These are phyloP conservation scores for Lactarius quietus DNA, from an alignment of 768 basidiomycete species.

Conservation along the genomic window DNA sequence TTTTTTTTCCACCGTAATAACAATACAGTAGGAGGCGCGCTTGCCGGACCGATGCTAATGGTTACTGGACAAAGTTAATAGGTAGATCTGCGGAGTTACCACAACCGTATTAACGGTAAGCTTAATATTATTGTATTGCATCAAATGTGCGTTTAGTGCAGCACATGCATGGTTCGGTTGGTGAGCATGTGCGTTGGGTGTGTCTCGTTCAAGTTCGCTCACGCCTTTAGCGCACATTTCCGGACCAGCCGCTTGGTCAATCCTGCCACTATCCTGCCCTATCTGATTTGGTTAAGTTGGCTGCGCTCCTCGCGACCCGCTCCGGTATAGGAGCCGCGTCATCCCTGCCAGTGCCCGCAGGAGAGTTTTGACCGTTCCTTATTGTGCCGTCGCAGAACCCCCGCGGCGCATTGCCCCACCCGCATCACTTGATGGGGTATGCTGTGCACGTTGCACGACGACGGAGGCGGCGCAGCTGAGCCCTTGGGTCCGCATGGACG, in stretches of 20 bases:
- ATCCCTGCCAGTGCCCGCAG: not conserved
- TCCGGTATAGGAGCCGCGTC: not conserved
- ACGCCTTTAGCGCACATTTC: not conserved
- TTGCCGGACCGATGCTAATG: not conserved
- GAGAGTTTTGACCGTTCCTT: not conserved
- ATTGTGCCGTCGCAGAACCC: not conserved
- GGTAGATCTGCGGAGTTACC: not conserved
- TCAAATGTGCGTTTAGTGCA: no score
- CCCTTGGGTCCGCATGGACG: not conserved
- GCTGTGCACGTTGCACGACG: not conserved
- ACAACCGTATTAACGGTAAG: not conserved
- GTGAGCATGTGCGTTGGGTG: not conserved
- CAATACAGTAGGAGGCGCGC: not conserved
- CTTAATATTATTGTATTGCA: not conserved
- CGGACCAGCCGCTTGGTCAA: not conserved
- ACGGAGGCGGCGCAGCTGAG: not conserved
- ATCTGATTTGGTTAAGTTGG: not conserved
- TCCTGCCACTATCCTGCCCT: not conserved
- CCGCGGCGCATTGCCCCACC: not conserved
- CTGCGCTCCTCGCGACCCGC: not conserved
- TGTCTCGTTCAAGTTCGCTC: not conserved
- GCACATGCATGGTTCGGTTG: not conserved
- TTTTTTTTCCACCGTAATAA: not conserved
- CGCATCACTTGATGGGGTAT: not conserved
- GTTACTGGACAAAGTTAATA: not conserved